Evolutionary conservation across 352 stramenopile species (phyloP), one percentile per base, ranked within the genome.

Genomic region (Pythium folliculosum): DNA sequence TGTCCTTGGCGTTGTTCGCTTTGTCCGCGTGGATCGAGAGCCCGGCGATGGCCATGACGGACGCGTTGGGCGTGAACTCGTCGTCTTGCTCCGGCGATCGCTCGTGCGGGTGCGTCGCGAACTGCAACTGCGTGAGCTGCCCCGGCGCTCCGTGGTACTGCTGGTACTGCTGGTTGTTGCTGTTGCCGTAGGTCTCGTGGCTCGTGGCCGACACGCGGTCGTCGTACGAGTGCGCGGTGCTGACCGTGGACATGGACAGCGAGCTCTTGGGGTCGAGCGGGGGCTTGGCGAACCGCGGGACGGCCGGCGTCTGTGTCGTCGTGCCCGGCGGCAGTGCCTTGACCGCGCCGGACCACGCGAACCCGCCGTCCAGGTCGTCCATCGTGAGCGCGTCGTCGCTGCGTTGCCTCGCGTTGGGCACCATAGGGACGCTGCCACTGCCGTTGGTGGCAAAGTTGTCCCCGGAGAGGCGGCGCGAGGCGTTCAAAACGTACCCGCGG

Each of bases 221-320:
- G 21, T 81, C 72, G 63, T 67, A 70, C 27, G 80, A 85, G 48
- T 87, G 84, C 14, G 80, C 80, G 51, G 80, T 90, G 61, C 80
- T 88, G 0, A 70, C 69, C 8, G 76, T 87, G n/a, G 81, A 90
- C 70, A 88, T 81, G 16, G 80, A 88, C 56, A 81, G 59, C 55
- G 64, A 64, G 45, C 38, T 66, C 44, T 70, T 63, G 3, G 53
- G 35, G 27, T 60, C 47, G 21, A 45, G 35, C 38, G 55, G 54
- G 17, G 63, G 55, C 45, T 55, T 52, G 22, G 55, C 21, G 35
- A 59, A 47, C 35, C 32, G 52, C 32, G 52, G 2, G 40, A 47
- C 27, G 50, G 60, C 51, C 23, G 7, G 51, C 13, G 6, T 47
- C 44, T 19, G 43, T 30, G 62, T 30, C 22, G 21, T 54, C 30